Evolutionary conservation across 2,329 filamentous ascomycete genomes (phyloP), one percentile per base, ranked within the genome.

Genomic region (Neodidymelliopsis sp.): DNA sequence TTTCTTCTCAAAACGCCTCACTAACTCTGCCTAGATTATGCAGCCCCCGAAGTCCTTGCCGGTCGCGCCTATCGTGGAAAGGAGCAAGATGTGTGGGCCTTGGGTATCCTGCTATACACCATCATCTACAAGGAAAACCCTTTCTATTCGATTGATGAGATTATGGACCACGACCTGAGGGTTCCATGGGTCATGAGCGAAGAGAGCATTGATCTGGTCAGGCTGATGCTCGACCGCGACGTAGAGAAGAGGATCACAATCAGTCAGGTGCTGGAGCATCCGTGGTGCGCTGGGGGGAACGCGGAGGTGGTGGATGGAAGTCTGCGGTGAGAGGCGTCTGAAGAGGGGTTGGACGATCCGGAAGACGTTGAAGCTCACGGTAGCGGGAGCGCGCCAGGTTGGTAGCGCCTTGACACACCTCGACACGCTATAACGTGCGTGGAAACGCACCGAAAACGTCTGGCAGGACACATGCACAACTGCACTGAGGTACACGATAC

Each of bases 91-190:
- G 91, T 99, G 22, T 99, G 94, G 94, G 94, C 94, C 1, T 82
- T 99, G 12, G 94, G 94, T 18, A 97, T 99, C 66, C 82, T 99
- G 19, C 84, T 99, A 11, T 99, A 99, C 78, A 99, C 94, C 20
- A 97, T 99, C 67, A 89, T 97, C 67, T 99, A 99, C 82, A 99
- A 97, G 77, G 94, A 99, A 76, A 99, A 99, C 69, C 93, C 94
- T 0, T 99, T 97, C 74, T 97, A 97, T 81, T 95, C 89, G 74
- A 94, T 97, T 66, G 94, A 99, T 73, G 94, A 99, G 79, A 99
- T 99, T 67, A 95, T 97, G 84, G 94, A 99, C 71, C 92, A 93
- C 66, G 93, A 97, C 63, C 79, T 99, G 50, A 85, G 94, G 36
- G 87, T 99, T 20, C 94, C 94, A 0, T 97, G 90, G 71, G 83